Conservation (phyloP, 441 rosid genomes). For the Eruca vesicaria region DNA sequence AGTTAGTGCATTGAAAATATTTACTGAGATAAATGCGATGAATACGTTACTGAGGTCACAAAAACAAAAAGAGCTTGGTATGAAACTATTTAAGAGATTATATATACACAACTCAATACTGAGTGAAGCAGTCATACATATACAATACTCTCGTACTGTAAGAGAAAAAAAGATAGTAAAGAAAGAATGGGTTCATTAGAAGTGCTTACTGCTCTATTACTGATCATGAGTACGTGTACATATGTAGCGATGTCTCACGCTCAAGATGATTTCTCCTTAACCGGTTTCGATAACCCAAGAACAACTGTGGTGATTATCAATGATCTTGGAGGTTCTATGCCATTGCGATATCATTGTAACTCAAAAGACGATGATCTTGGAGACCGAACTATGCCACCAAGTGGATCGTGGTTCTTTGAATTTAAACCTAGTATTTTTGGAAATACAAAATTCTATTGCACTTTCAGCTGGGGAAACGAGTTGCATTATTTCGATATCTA, state of each 20-base stretch:
- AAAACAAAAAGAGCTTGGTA: not conserved
- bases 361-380: conserved; percentile 13
- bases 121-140: not conserved
- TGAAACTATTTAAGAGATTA: not conserved
- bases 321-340: not conserved
- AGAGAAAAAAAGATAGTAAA: not conserved
- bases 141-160: not conserved
- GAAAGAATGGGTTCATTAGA: not conserved
- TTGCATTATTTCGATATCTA: not conserved
- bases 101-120: not conserved
- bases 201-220: not conserved
- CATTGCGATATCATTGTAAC: not conserved
- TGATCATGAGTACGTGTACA: not conserved
- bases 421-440: conserved; percentile 12
- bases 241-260: not conserved
- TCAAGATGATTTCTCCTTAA: not conserved
- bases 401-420: not conserved
- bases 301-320: conserved; percentile 12
- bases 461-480: not conserved
- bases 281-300: conserved; percentile 7
- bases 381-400: not conserved
- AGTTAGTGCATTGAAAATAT: not conserved
- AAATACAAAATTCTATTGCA: conserved; percentile 1
- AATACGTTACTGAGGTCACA: not conserved
- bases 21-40: not conserved